A percentile compares a stretch with the other conserved stretches of the same genome.
These are phyloP conservation scores for Uronychia setigera DNA, from an alignment of 73 alveolate species.

Conservation along the genomic window DNA sequence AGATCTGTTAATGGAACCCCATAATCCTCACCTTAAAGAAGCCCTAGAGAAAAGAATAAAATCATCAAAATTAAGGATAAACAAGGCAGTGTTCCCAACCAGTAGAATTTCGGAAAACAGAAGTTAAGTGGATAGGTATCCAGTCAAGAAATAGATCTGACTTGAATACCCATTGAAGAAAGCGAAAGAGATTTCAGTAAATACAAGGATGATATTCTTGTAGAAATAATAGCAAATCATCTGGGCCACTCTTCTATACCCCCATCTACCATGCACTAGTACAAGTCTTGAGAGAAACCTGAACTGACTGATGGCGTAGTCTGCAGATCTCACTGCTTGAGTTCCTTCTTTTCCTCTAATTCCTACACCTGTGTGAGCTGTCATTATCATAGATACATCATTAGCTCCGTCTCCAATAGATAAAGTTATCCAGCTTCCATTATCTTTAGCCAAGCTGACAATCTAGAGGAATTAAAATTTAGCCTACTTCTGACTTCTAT, in stretches of 20 bases:
- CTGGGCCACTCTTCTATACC: constrained; percentile 74
- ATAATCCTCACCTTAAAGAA: constrained; percentile 75
- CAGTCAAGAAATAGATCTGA: constrained; percentile 88
- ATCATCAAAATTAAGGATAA: constrained; percentile 63
- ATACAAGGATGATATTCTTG: constrained; percentile 77
- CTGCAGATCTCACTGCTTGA: constrained; percentile 85
- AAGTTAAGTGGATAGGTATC: constrained; percentile 83
- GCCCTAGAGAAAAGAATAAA: too few relatives aligned
- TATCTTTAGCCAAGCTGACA: constrained; percentile 66
- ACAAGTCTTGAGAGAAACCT: constrained; percentile 70
- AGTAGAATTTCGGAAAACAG: constrained; percentile 70
- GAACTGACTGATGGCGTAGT: constrained; percentile 81
- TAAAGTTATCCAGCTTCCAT: constrained; percentile 29
- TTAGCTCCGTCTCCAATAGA: constrained; percentile 98
- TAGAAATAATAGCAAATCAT: constrained; percentile 84
- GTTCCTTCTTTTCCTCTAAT: constrained; percentile 89
- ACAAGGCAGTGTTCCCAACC: constrained; percentile 47
- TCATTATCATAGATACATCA: constrained; percentile 96
- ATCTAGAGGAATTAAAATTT: too few relatives aligned
- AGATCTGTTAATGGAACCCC: too few relatives aligned
- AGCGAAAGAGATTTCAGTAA: constrained; percentile 81
- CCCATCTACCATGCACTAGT: constrained; percentile 78
- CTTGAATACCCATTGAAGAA: constrained; percentile 86
- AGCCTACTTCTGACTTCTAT: constrained; percentile 76
- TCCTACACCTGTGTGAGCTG: constrained; percentile 86